These are phyloP conservation scores for Colletotrichum melonis DNA, from an alignment of 2,329 filamentous ascomycete genomes.

Conservation along the genomic window DNA sequence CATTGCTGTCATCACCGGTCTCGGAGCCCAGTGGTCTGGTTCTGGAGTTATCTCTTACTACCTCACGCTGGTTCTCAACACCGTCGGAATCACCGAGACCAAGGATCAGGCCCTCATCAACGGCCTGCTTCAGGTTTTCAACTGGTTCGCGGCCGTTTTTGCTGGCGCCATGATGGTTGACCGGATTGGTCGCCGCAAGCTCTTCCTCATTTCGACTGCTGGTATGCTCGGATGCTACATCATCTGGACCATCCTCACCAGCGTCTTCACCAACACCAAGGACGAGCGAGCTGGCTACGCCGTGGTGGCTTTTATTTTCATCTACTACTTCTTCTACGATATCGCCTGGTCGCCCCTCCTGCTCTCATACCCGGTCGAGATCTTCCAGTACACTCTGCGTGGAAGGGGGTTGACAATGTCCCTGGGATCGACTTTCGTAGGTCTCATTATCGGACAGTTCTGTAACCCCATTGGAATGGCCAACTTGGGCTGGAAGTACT, in stretches of 20 bases:
- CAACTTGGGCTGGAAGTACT: conserved; percentile 40
- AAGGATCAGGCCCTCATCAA: conserved; percentile 54
- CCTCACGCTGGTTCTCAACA: conserved; percentile 46
- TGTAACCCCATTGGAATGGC: conserved; percentile 54
- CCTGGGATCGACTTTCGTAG: conserved; percentile 33
- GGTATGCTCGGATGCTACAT: conserved; percentile 41
- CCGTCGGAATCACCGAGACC: conserved; percentile 44
- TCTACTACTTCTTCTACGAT: conserved; percentile 37
- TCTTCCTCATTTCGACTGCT: conserved; percentile 54
- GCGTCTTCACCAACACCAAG: conserved; percentile 3
- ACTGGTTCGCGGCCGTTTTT: conserved; percentile 25
- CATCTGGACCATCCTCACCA: conserved; percentile 39
- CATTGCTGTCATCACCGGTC: conserved; percentile 40
- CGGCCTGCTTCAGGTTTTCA: conserved; percentile 39
- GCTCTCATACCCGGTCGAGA: conserved; percentile 36
- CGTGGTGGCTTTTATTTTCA: conserved; percentile 36
- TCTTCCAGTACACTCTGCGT: conserved; percentile 36
- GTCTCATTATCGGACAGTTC: conserved; percentile 53
- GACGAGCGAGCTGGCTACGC: conserved; percentile 36
- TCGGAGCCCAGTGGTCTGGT: conserved; percentile 43
- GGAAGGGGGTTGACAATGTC: conserved; percentile 35
- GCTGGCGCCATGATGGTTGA: conserved; percentile 56
- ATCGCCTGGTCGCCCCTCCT: conserved; percentile 35
- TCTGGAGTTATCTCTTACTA: conserved; percentile 52
- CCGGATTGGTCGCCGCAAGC: conserved; percentile 50